Base-by-base conservation (phyloP, 345 rosid genomes). In the Sapria himalayana region DNA sequence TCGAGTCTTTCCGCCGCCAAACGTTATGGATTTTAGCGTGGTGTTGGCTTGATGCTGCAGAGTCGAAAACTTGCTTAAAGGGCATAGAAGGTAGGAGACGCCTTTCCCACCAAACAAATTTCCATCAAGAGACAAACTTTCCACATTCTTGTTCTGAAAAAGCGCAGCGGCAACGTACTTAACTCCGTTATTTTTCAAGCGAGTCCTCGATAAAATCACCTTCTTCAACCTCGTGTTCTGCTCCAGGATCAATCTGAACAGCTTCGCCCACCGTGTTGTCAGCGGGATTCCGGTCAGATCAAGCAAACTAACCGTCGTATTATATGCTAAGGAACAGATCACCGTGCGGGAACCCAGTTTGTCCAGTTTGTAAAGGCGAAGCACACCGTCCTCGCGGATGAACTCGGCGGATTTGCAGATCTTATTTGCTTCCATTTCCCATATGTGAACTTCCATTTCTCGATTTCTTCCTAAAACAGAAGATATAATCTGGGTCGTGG, bases 81-180 rank as follows among this genome's bases (percentile, higher is more conserved):
- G 98, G 55, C 93, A 82, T 11, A 89, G 59, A 42, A 82, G 49
- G 64, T 89, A 85, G 44, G 76, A 91, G 0, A 82, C 66, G 22
- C 82, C 94, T 16, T 72, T 42, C 10, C 91, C 85, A 41, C 70
- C 56, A 48, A 72, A 89, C 65, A 80, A 42, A 53, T 89, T 82
- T 19, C 91, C 94, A 55, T 89, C 85, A 25, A 76, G 67, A 56
- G 63, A 60, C 59, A 82, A 58, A 45, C 65, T 71, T 54, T 76
- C 66, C 64, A 82, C 59, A 38, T 55, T 69, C 67, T 54, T 61
- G 56, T 89, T 89, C 75, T 67, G 76, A 57, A 89, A 82, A 10
- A 82, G 70, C 48, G 94, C 94, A 12, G 94, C 98, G 42, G 94
- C 91, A 42, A 89, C 57, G 46, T 89, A 79, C 33, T 81, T 81